Evolutionary conservation across 1,284 basidiomycete genomes (phyloP).

Genomic region (Pseudozyma tsukubaensis): DNA sequence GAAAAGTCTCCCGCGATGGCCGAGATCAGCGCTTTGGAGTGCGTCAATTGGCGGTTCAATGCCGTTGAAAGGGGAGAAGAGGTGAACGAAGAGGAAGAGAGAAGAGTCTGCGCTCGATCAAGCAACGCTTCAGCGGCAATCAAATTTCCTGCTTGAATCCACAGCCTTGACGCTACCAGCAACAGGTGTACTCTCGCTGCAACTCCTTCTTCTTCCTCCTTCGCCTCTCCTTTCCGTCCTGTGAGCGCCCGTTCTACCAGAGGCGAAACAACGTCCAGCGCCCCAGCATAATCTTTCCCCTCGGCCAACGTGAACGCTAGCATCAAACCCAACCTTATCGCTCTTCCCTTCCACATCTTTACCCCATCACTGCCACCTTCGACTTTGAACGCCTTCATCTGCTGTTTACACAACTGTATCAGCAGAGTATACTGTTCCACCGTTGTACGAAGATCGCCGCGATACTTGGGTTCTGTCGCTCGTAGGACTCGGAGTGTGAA

Average conservation of each 20-base stretch:
- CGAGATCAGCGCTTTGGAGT: not conserved
- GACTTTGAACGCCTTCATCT: conserved; percentile 4
- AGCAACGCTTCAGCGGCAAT: not conserved
- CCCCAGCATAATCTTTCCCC: conserved; percentile 26
- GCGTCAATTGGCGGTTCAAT: not conserved
- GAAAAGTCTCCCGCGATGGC: conserved; percentile 15
- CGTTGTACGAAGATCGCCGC: conserved; percentile 13
- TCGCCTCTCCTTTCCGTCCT: not conserved
- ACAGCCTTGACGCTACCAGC: conserved; percentile 12
- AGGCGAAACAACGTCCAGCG: conserved; percentile 23
- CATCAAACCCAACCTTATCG: conserved; percentile 24
- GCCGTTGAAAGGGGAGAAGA: too few relatives aligned
- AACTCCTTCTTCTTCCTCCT: not conserved
- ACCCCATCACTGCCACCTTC: not conserved
- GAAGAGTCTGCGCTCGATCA: not conserved
- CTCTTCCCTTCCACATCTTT: conserved; percentile 27
- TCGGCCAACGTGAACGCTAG: conserved; percentile 28
- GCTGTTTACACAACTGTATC: conserved; percentile 14
- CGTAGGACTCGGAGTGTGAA: conserved; percentile 32
- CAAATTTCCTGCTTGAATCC: conserved; percentile 24
- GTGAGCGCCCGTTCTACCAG: conserved; percentile 11
- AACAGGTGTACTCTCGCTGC: conserved; percentile 11
- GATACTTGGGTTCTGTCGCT: conserved; percentile 27
- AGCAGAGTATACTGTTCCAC: conserved; percentile 20
- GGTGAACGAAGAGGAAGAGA: not conserved